Percentiles rank a stretch among this genome's conserved stretches.
These are phyloP conservation scores for Coemansia umbellata DNA, from an alignment of 192 early-diverging fungal species.

Conservation along the genomic window DNA sequence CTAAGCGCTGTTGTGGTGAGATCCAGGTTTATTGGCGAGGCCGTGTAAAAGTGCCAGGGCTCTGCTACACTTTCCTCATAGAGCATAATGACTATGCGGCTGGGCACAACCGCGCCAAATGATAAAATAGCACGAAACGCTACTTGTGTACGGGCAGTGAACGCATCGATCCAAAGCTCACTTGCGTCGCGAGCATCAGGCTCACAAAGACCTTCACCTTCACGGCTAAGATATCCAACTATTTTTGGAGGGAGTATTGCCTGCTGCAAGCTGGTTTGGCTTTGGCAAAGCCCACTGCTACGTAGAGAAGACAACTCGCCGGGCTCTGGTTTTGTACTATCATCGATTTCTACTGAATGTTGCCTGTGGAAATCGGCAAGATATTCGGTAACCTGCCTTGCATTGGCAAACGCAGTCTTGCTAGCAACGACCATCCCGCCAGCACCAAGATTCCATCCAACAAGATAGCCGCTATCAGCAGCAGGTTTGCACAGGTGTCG, in stretches of 20 bases:
- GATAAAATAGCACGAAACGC: conserved; percentile 30
- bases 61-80: conserved; percentile 32
- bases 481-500: conserved; percentile 23
- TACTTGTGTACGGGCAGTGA: conserved; percentile 46
- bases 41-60: conserved; percentile 46
- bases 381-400: conserved; percentile 18
- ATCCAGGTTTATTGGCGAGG: conserved; percentile 40
- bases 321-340: not conserved
- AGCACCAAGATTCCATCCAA: conserved; percentile 34
- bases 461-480: conserved; percentile 39
- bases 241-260: conserved; percentile 12
- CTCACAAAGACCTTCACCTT: conserved; percentile 48
- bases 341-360: not conserved
- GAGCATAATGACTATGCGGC: conserved; percentile 27
- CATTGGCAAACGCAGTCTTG: conserved; percentile 37
- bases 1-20: conserved; percentile 10
- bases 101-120: conserved; percentile 9
- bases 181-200: conserved; percentile 36
- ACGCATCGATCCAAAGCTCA: conserved; percentile 42
- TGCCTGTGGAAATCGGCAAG: conserved; percentile 22
- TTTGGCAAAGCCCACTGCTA: not conserved
- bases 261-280: not conserved
- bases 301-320: not conserved
- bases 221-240: conserved; percentile 49
- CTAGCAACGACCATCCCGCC: conserved; percentile 38